These are phyloP conservation scores for Sophora flavescens DNA, from an alignment of 306 rosid genomes.

Conservation along the genomic window DNA sequence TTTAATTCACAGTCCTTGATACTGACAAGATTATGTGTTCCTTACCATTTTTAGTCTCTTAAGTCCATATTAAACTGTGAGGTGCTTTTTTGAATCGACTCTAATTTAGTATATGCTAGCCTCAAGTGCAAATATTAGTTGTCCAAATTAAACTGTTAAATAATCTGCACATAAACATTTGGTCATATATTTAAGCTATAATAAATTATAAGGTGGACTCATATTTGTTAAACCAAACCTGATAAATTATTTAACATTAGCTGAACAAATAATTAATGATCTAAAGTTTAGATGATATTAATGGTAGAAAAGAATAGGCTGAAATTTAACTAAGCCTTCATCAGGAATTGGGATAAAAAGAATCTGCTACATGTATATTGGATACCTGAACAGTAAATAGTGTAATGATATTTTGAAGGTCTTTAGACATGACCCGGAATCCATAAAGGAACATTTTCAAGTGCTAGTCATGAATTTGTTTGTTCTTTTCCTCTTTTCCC, in stretches of 20 bases:
- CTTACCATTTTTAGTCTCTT: conserved; percentile 6
- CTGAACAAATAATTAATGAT: not conserved
- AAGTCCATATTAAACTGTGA: conserved; percentile 10
- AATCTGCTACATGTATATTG: conserved; percentile 9
- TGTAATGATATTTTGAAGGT: conserved; percentile 7
- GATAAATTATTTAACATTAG: not conserved
- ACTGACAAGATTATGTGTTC: conserved; percentile 11
- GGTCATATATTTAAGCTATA: not conserved
- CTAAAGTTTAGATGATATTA: not conserved
- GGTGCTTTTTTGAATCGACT: not conserved
- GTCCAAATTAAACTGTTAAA: conserved; percentile 1
- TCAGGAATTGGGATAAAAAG: not conserved
- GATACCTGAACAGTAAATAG: conserved; percentile 3
- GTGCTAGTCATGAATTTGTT: conserved; percentile 28
- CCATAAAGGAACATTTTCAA: conserved; percentile 33
- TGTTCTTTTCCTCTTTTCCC: conserved; percentile 15
- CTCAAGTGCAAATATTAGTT: not conserved
- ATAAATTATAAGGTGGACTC: not conserved
- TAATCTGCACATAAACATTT: not conserved
- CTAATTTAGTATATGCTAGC: not conserved
- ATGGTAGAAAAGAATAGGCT: not conserved
- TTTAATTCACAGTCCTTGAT: conserved; percentile 1
- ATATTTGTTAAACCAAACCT: not conserved
- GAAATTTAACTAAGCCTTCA: not conserved
- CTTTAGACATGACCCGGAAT: conserved; percentile 11